Conservation (phyloP, 805 yeast species). For the Saturnispora sanitii region DNA sequence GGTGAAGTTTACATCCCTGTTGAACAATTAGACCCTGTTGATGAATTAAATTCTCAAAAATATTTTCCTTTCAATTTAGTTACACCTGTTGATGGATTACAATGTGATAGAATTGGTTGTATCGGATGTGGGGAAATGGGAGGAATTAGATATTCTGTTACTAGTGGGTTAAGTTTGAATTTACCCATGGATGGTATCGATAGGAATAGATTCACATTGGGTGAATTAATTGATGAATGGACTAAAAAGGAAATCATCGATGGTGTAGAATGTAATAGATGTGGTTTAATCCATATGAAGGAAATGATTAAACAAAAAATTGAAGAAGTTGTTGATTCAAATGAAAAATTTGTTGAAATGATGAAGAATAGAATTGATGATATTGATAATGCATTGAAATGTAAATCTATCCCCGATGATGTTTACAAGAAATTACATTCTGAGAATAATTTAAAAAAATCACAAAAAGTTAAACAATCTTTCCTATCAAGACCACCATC, state of each 20-base stretch:
- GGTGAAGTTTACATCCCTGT: constrained; percentile 68
- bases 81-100: constrained; percentile 88
- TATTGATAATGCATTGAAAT: constrained; percentile 44
- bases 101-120: constrained; percentile 87
- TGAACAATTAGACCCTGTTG: constrained; percentile 65
- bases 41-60: constrained; percentile 33
- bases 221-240: constrained; percentile 55
- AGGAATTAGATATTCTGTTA: constrained; percentile 75
- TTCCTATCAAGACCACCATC: constrained; percentile 76
- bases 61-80: constrained; percentile 47
- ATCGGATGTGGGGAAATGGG: constrained; percentile 88
- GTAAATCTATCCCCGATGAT: constrained; percentile 71
- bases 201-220: constrained; percentile 34
- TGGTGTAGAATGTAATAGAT: constrained; percentile 91
- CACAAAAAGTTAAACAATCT: constrained; percentile 77
- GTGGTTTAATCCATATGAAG: constrained; percentile 60
- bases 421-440: constrained; percentile 65
- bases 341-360: constrained; percentile 23
- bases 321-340: constrained; percentile 14
- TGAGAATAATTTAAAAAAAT: constrained; percentile 61
- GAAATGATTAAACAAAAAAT: constrained; percentile 38
- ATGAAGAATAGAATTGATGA: constrained; percentile 37
- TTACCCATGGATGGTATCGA: constrained; percentile 38
- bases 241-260: constrained; percentile 75
- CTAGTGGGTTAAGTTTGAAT: constrained; percentile 64